These are phyloP conservation scores for Pneumocystis carinii DNA, from an alignment of 1,139 yeast species.

Conservation along the genomic window DNA sequence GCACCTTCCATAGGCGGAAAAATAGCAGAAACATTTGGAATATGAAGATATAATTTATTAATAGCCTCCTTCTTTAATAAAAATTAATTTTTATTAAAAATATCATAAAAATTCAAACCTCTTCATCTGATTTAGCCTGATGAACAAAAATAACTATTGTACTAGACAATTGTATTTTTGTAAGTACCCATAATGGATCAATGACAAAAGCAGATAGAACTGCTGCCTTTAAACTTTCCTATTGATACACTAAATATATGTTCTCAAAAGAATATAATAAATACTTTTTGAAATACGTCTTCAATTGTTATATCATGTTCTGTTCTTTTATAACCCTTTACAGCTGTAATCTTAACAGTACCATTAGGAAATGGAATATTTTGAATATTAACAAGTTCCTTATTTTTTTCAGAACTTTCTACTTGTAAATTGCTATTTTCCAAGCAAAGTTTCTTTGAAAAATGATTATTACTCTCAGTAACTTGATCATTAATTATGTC, in stretches of 20 bases:
- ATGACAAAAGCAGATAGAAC: conserved; percentile 15
- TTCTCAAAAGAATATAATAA: background rate
- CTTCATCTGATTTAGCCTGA: background rate
- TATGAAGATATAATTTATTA: background rate
- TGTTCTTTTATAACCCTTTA: conserved; percentile 11
- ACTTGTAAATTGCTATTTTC: background rate
- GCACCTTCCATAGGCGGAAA: conserved; percentile 1
- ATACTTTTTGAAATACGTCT: conserved; percentile 14
- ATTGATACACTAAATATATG: background rate
- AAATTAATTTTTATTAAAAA: background rate
- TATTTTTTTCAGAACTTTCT: background rate
- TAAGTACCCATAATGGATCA: conserved; percentile 9
- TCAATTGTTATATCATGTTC: conserved; percentile 15
- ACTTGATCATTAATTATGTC: too few species aligned
- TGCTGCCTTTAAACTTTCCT: conserved; percentile 12
- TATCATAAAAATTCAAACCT: background rate
- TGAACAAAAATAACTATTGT: background rate
- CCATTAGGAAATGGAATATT: conserved; percentile 11
- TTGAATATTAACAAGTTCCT: background rate
- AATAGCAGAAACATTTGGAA: conserved; percentile 2
- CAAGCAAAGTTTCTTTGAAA: background rate
- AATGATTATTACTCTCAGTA: background rate
- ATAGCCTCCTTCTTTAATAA: background rate
- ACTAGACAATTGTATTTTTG: conserved; percentile 7
- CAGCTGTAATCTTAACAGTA: conserved; percentile 15